phyloP scores from a whole-genome alignment of 2,329 filamentous ascomycete species.

The Fusarium lateritium region DNA sequence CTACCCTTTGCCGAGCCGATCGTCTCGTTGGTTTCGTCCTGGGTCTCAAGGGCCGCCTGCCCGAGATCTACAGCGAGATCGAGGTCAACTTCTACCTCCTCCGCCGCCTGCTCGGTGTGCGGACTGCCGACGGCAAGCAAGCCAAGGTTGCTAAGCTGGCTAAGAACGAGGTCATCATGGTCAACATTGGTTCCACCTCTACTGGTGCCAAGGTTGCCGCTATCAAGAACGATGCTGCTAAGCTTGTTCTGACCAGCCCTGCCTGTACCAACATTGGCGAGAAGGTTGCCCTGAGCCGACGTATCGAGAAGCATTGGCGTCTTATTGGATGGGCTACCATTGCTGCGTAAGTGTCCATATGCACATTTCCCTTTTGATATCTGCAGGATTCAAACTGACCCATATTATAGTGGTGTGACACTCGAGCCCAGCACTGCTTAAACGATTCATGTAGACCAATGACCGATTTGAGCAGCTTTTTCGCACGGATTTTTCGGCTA shows the following conservation, averaged over 20 bases:
- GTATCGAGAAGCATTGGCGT: constrained; percentile 99
- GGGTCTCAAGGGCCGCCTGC: constrained; percentile 91
- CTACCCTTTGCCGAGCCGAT: constrained; percentile 98
- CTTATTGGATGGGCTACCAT: constrained; percentile 93
- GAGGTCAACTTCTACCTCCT: constrained; percentile 99
- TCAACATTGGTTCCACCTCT: constrained; percentile 98
- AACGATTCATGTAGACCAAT: constrained; percentile 38
- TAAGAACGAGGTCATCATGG: constrained; percentile 99
- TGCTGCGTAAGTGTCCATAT: constrained; percentile 70
- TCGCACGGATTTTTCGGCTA: constrained; percentile 45
- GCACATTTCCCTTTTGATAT: background rate
- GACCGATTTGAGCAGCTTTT: constrained; percentile 38
- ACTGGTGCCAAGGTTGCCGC: constrained; percentile 97
- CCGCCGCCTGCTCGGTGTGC: constrained; percentile 92
- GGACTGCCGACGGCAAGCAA: constrained; percentile 98
- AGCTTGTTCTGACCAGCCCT: constrained; percentile 91
- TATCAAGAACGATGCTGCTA: constrained; percentile 97
- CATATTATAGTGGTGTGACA: constrained; percentile 64
- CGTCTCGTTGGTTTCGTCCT: constrained; percentile 98
- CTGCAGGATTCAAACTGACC: constrained; percentile 21
- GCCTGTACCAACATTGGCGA: constrained; percentile 98
- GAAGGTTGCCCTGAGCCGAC: constrained; percentile 95
- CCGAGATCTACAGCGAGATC: constrained; percentile 97
- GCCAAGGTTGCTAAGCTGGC: constrained; percentile 98
- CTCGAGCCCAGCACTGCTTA: constrained; percentile 66